These are phyloP conservation scores for Pseudoscleropodium purum DNA, from an alignment of 225 moss, liverwort and hornwort genomes.

Conservation along the genomic window DNA sequence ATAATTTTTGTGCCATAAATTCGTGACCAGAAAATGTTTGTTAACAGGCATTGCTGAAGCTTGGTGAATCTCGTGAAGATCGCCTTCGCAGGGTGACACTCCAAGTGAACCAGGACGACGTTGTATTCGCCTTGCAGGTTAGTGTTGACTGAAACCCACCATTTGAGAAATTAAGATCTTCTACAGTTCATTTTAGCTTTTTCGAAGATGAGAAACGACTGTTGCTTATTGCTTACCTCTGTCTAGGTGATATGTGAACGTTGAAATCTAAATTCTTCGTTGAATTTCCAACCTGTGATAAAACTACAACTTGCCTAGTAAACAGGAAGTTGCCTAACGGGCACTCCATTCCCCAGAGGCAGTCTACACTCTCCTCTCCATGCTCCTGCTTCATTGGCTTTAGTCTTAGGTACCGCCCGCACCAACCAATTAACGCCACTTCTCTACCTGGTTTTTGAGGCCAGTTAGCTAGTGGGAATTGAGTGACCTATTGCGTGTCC, in stretches of 20 bases:
- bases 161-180: not conserved
- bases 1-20: not conserved
- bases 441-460: not conserved
- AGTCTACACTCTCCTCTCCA: not conserved
- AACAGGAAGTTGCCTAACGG: not conserved
- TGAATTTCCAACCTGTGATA: not conserved
- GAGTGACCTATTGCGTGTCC: not conserved
- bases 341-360: not conserved
- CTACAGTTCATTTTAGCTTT: not conserved
- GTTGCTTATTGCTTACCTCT: not conserved
- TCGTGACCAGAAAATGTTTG: not conserved
- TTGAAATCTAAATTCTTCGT: not conserved
- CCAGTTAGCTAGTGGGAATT: not conserved
- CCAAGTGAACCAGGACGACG: constrained; percentile 77
- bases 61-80: constrained; percentile 79
- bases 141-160: not conserved
- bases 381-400: not conserved
- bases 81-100: constrained; percentile 81
- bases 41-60: constrained; percentile 62
- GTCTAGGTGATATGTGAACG: not conserved
- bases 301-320: not conserved
- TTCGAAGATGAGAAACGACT: not conserved
- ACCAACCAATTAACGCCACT: not conserved
- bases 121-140: constrained; percentile 84
- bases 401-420: not conserved